Base-by-base conservation (phyloP, 139 green algal species). In the Micromonas commoda region DNA sequence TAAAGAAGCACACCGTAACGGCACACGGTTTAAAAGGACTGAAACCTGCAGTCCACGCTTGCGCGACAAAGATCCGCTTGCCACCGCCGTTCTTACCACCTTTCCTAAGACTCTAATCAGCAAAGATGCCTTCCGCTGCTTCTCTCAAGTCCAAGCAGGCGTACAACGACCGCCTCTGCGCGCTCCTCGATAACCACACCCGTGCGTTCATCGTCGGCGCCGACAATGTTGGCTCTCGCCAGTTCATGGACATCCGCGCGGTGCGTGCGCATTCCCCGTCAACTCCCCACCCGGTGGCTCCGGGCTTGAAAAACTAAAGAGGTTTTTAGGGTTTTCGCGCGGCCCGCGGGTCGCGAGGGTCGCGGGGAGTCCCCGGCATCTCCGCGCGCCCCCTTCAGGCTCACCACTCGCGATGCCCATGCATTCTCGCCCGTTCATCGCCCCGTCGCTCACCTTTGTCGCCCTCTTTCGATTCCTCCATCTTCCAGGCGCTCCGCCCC, bases 211-310 rank as follows among this genome's bases (percentile, higher is more conserved):
- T 98, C 32, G 93, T 97, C 21, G 85, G 92, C 85, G 94, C 94
- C 33, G 95, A 99, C 91, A 98, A 99, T 87, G 96, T 99, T n/a
- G 93, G 94, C 79, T 97, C 92, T 54, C 96, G 92, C 86, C 96
- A 99, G 91, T 96, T 99, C 85, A 90, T 92, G 88, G 87, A 97
- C 84, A 98, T 99, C 85, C 92, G 96, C 72, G 88, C 86, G 87
- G 92, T 95, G 67, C 5, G 45, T n/a, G 28, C 24, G 38, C 38
- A 33, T 73, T 52, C n/a, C 21, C 28, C n/a, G n/a, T n/a, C n/a
- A n/a, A n/a, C n/a, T n/a, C n/a, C n/a, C n/a, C n/a, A n/a, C n/a
- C n/a, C n/a, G n/a, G n/a, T n/a, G n/a, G n/a, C n/a, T n/a, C n/a
- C n/a, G n/a, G n/a, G n/a, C n/a, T n/a, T n/a, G n/a, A n/a, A n/a